These are phyloP conservation scores for Yamadazyma olivae DNA, from an alignment of 805 yeast species.

Conservation along the genomic window DNA sequence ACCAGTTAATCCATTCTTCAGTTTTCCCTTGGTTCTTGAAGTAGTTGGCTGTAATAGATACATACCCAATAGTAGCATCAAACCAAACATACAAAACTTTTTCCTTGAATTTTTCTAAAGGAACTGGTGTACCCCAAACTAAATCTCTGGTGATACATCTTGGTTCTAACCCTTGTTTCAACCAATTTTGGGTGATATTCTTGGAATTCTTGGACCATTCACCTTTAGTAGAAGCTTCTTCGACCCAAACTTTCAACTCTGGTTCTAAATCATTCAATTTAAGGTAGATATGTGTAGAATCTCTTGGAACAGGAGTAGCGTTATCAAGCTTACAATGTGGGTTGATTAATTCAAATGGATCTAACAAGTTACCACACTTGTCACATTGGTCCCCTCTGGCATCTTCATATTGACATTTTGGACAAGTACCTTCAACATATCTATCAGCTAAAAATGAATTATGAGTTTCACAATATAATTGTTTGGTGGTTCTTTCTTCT, in stretches of 20 bases:
- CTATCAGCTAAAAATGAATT: conserved; percentile 92
- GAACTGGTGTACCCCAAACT: conserved; percentile 98
- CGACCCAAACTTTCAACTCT: conserved; percentile 69
- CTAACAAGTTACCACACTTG: conserved; percentile 83
- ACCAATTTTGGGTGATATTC: conserved; percentile 89
- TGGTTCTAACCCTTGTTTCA: conserved; percentile 87
- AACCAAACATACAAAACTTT: conserved; percentile 98
- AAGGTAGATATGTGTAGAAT: conserved; percentile 83
- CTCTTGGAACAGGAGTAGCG: conserved; percentile 73
- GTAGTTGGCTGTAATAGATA: conserved; percentile 94
- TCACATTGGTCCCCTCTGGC: conserved; percentile 99
- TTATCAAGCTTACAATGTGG: conserved; percentile 95
- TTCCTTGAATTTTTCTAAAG: conserved; percentile 77
- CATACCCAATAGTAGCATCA: conserved; percentile 96
- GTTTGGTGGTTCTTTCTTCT: conserved; percentile 86
- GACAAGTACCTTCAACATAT: conserved; percentile 96
- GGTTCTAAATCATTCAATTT: conserved; percentile 82
- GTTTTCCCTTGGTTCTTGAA: conserved; percentile 29
- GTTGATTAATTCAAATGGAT: conserved; percentile 88
- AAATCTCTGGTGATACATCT: conserved; percentile 97
- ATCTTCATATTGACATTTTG: conserved; percentile 90
- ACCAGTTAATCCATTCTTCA: conserved; percentile 81
- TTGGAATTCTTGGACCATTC: conserved; percentile 90
- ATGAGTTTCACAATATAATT: conserved; percentile 88
- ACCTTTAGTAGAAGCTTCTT: conserved; percentile 64